Conservation (phyloP, 176 grass and related monocot genomes). For the Oryza glumipatula region DNA sequence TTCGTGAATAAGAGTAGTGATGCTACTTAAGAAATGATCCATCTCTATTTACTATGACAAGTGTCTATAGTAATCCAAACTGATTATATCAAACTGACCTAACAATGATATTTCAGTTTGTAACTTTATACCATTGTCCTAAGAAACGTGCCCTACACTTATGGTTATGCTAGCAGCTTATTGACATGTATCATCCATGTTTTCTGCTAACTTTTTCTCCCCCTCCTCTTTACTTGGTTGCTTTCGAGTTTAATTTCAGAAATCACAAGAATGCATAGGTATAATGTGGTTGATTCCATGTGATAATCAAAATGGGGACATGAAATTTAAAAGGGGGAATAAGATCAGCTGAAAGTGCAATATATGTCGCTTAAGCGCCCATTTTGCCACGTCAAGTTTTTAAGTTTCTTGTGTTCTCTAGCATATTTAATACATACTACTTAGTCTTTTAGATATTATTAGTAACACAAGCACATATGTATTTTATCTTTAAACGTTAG, state of each 20-base stretch:
- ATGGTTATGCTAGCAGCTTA: background rate
- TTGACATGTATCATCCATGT: background rate
- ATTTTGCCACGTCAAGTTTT: background rate
- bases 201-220: background rate
- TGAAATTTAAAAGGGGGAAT: too few species aligned
- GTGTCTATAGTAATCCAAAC: background rate
- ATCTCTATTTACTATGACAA: background rate
- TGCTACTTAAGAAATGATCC: too few species aligned
- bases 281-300: too few species aligned
- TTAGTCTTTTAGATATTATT: background rate
- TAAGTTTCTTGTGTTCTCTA: background rate
- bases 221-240: too few species aligned
- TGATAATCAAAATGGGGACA: too few species aligned
- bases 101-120: background rate
- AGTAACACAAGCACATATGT: background rate
- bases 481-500: background rate
- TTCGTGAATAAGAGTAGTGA: too few species aligned
- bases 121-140: background rate
- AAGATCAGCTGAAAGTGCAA: constrained; percentile 12
- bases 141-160: background rate
- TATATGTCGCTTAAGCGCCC: background rate
- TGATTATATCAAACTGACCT: background rate
- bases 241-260: too few species aligned
- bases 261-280: too few species aligned
- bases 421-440: background rate